phyloP scores from a whole-genome alignment of 1,284 basidiomycete species.

The Erythrobasidium hasegawianum region DNA sequence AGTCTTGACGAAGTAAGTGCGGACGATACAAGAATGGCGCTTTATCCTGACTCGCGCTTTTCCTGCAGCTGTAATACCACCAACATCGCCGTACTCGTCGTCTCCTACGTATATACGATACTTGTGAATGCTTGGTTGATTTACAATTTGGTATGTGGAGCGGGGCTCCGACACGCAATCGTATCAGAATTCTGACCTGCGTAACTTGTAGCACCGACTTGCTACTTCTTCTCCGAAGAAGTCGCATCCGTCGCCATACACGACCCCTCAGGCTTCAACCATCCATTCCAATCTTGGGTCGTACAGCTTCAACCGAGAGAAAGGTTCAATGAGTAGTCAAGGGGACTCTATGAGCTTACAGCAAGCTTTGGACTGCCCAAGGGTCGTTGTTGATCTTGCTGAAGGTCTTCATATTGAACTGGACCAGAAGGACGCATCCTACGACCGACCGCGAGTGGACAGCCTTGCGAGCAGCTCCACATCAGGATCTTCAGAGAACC shows the following conservation, averaged over 20 bases:
- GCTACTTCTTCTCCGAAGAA: not conserved
- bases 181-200: not conserved
- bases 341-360: too few relatives aligned
- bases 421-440: too few relatives aligned
- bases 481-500: too few relatives aligned
- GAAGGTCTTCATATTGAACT: too few relatives aligned
- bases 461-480: too few relatives aligned
- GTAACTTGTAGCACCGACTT: not conserved
- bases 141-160: constrained; percentile 17
- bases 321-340: not conserved
- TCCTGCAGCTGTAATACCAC: not conserved
- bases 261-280: too few relatives aligned
- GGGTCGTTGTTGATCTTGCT: too few relatives aligned
- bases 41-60: not conserved
- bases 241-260: not conserved
- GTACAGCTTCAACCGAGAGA: not conserved
- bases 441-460: too few relatives aligned
- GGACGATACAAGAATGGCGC: not conserved
- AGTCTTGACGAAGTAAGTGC: constrained; percentile 18
- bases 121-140: constrained; percentile 12
- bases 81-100: constrained; percentile 5
- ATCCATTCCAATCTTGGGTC: not conserved
- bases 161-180: too few relatives aligned
- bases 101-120: constrained; percentile 10
- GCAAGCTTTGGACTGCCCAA: too few relatives aligned